These are phyloP conservation scores for Hawksworthiomyces lignivorus DNA, from an alignment of 2,329 filamentous ascomycete genomes.

Conservation along the genomic window DNA sequence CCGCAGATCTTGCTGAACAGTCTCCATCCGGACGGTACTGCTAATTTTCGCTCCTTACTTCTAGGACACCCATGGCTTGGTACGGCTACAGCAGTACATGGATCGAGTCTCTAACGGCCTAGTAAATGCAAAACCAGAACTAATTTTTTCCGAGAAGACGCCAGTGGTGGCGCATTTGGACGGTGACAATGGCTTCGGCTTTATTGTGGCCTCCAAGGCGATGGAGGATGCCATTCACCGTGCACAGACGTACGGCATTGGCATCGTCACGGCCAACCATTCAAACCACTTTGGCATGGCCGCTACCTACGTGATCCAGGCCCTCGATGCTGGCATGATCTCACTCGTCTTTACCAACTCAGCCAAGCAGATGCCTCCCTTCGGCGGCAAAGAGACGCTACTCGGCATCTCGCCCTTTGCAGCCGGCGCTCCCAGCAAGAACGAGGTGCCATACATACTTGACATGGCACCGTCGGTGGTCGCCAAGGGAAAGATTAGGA, in stretches of 20 bases:
- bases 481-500: constrained; percentile 19
- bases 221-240: constrained; percentile 17
- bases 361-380: constrained; percentile 23
- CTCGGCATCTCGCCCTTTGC: constrained; percentile 31
- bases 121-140: constrained; percentile 13
- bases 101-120: constrained; percentile 16
- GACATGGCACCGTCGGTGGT: constrained; percentile 19
- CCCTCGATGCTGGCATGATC: constrained; percentile 14
- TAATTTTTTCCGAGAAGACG: constrained; percentile 15
- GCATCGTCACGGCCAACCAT: constrained; percentile 17
- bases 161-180: constrained; percentile 21
- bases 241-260: constrained; percentile 18
- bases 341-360: constrained; percentile 28
- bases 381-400: constrained; percentile 23
- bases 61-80: constrained; percentile 18
- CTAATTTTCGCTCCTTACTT: too few relatives aligned
- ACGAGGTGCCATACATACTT: constrained; percentile 29
- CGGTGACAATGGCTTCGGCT: constrained; percentile 23
- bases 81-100: constrained; percentile 17
- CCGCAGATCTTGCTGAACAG: too few relatives aligned
- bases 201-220: constrained; percentile 18
- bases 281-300: constrained; percentile 23
- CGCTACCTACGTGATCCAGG: constrained; percentile 19
- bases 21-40: too few relatives aligned
- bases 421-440: constrained; percentile 44